A percentile compares a stretch with the other conserved stretches of the same genome.
Conservation (phyloP, 148 eudicot species). For the Persicaria maculosa region DNA sequence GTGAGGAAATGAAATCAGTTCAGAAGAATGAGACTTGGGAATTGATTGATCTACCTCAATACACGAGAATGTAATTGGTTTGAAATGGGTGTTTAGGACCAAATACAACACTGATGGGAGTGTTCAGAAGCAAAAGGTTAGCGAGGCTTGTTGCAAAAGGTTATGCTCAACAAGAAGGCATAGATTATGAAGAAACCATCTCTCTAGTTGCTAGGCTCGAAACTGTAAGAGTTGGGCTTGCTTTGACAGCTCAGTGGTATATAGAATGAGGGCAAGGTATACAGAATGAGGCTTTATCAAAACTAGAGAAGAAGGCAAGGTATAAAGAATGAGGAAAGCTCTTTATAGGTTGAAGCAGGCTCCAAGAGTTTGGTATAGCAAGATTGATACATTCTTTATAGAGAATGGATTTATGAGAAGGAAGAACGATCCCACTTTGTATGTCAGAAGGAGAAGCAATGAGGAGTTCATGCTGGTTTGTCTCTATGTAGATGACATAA, state of each 20-base stretch:
- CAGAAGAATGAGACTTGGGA: slow-evolving; percentile 15
- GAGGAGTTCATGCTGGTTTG: slow-evolving; percentile 12
- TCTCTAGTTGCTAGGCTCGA: slow-evolving; percentile 1
- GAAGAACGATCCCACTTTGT: slow-evolving; percentile 9
- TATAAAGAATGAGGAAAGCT: not conserved
- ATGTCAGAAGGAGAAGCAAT: slow-evolving; percentile 7
- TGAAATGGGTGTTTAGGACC: slow-evolving; percentile 4
- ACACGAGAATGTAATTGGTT: too few species aligned
- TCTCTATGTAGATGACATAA: slow-evolving; percentile 21
- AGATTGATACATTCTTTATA: too few species aligned
- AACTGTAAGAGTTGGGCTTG: not conserved
- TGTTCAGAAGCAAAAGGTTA: slow-evolving; percentile 9
- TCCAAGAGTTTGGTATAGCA: too few species aligned
- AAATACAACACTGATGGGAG: slow-evolving; percentile 12
- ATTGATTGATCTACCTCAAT: too few species aligned
- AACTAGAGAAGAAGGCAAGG: slow-evolving; percentile 11
- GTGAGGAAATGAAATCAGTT: not conserved
- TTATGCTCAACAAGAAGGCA: not conserved
- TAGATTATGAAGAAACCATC: not conserved
- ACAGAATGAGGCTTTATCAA: slow-evolving; percentile 7
- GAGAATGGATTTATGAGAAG: slow-evolving; percentile 3
- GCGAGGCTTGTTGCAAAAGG: slow-evolving; percentile 7
- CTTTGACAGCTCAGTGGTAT: slow-evolving; percentile 7
- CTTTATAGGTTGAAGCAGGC: slow-evolving; percentile 8
- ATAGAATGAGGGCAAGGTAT: too few species aligned